Base-by-base conservation (phyloP, 148 eudicot species). In the Arbutus unedo region DNA sequence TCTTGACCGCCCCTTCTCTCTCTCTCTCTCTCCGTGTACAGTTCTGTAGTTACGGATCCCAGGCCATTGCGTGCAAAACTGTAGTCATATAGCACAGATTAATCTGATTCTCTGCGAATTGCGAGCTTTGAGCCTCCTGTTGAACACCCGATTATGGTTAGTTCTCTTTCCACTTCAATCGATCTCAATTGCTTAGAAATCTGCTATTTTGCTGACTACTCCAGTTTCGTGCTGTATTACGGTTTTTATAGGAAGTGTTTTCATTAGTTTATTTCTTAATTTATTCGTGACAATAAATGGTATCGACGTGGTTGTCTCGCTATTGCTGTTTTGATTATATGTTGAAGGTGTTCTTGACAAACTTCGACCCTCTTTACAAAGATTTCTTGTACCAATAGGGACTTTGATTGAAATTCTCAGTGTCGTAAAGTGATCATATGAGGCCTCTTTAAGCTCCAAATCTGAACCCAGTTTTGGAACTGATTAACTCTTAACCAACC, bases 121-220 rank as follows among this genome's bases (percentile, higher is more conserved):
- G 25, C 23, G 77, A 53, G 41, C 8, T 49, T 68, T 68, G 43
- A 54, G 72, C 8, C 8, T 7, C 53, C 62, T 16, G 75, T 14
- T 50, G 25, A 80, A 16, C 57, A 50, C 82, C 44, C 51, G 76
- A 81, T 6, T 10, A 81, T 81, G 83, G 83, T 81, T 54, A 41
- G 83, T 71, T 41, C 41, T n/a, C 59, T 78, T 43, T 70, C 64
- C 50, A 71, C 77, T 71, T 53, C 67, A 48, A 41, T 53, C 53
- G 23, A 38, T 71, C 43, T 43, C 54, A 43, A 54, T 81, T 81
- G 43, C 41, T 43, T 11, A 19, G n/a, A 53, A 13, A 31, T 18
- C 51, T 11, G 38, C 53, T 3, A 18, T 7, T 66, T 25, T 49
- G 31, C 14, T 60, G 14, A n/a, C 21, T 31, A 10, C n/a, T 50